Evolutionary conservation across 805 yeast genomes (phyloP).

Genomic region (Zygosaccharomyces kombuchaensis): DNA sequence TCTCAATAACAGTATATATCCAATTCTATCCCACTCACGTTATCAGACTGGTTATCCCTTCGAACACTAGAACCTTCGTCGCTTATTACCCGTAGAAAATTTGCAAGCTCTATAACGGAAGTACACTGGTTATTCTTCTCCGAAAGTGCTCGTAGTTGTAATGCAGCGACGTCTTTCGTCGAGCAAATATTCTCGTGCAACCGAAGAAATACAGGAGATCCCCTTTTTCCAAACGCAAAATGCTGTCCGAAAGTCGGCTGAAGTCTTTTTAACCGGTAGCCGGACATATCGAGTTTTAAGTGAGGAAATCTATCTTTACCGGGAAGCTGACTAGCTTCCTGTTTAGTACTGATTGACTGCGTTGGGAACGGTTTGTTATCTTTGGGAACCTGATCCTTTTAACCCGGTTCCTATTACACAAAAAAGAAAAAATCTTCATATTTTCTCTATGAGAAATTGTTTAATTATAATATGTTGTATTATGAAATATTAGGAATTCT

Average conservation of each 20-base stretch:
- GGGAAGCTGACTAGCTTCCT: neutral
- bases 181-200: neutral
- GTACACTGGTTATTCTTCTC: neutral
- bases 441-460: slow-evolving; percentile 1
- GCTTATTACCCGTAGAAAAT: neutral
- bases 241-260: neutral
- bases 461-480: neutral
- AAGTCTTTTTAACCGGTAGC: neutral
- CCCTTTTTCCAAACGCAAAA: neutral
- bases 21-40: slow-evolving; percentile 2
- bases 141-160: neutral
- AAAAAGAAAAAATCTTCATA: neutral
- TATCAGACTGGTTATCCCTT: slow-evolving; percentile 2
- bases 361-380: too few relatives aligned
- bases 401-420: too few relatives aligned
- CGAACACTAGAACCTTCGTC: neutral
- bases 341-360: too few relatives aligned
- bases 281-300: neutral
- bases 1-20: slow-evolving; percentile 1
- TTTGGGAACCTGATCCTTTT: too few relatives aligned
- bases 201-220: neutral
- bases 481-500: neutral
- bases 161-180: neutral
- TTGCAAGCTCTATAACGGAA: neutral
- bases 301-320: neutral